These are phyloP conservation scores for Urostyla sp. DNA, from an alignment of 73 alveolate genomes.

Conservation along the genomic window DNA sequence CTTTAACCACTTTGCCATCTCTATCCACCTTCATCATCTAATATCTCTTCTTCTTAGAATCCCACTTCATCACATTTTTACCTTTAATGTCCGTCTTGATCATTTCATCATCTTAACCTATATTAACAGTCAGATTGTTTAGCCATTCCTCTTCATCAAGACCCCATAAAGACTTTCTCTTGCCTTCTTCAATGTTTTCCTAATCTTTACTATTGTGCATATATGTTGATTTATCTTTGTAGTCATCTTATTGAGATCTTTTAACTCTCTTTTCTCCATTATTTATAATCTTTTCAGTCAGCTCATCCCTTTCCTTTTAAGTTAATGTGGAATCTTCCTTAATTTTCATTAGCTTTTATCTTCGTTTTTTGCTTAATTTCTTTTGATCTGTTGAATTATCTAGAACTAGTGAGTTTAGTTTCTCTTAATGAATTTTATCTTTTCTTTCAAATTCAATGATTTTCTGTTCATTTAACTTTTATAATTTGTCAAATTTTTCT, in stretches of 20 bases:
- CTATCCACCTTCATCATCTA: conserved; percentile 54
- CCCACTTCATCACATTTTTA: conserved; percentile 80
- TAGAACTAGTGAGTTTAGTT: conserved; percentile 61
- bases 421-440: conserved; percentile 53
- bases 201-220: conserved; percentile 21
- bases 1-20: conserved; percentile 54
- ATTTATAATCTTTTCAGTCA: conserved; percentile 6
- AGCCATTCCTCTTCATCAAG: conserved; percentile 65
- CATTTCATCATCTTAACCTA: conserved; percentile 75
- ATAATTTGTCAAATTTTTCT: conserved; percentile 62
- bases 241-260: conserved; percentile 11
- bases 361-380: conserved; percentile 72
- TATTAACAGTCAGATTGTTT: conserved; percentile 73
- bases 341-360: conserved; percentile 72
- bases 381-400: conserved; percentile 48
- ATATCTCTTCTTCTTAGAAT: conserved; percentile 73
- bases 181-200: conserved; percentile 36
- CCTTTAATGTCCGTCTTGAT: conserved; percentile 57
- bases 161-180: conserved; percentile 54
- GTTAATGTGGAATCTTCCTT: conserved; percentile 44
- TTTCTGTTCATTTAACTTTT: too few relatives aligned
- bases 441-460: conserved; percentile 54
- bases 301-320: background rate
- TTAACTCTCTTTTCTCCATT: conserved; percentile 34
- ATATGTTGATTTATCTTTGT: conserved; percentile 11